A percentile compares a stretch with the other conserved stretches of the same genome.
phyloP scores from a whole-genome alignment of 257 asterid genomes.

The Euphrasia confusa region DNA sequence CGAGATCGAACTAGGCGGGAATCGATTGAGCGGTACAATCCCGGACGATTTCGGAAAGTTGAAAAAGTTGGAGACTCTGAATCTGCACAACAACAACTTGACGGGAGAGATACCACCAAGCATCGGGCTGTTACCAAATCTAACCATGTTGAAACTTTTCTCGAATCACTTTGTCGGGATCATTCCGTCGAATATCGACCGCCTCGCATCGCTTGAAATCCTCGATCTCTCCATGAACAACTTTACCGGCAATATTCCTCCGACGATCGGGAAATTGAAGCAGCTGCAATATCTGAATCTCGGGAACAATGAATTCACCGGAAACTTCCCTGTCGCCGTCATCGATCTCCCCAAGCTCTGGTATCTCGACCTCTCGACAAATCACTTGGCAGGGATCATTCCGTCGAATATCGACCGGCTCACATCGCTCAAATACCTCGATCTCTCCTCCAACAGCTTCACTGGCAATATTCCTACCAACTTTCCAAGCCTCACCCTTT shows the following conservation, averaged over 20 bases:
- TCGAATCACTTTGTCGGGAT: constrained; percentile 50
- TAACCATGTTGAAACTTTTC: constrained; percentile 43
- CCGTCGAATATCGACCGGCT: no score
- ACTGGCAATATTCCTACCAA: no score
- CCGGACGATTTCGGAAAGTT: constrained; percentile 65
- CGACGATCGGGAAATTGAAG: no score
- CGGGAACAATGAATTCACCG: no score
- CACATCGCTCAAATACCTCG: no score
- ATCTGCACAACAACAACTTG: constrained; percentile 42
- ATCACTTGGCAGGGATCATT: no score
- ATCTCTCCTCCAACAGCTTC: no score
- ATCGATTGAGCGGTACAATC: constrained; percentile 51
- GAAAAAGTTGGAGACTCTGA: constrained; percentile 15
- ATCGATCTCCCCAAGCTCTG: no score
- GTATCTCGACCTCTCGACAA: no score
- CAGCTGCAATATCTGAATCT: no score
- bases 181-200: constrained; percentile 49
- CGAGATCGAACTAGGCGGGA: constrained; percentile 53
- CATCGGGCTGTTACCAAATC: constrained; percentile 45
- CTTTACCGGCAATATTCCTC: constrained; percentile 38
- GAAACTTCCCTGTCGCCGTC: no score
- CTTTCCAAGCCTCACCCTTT: no score
- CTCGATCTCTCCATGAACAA: constrained; percentile 60
- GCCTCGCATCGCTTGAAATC: constrained; percentile 37
- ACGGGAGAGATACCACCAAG: constrained; percentile 54